Evolutionary conservation across 2,329 filamentous ascomycete genomes (phyloP), one percentile per base, ranked within the genome.

Genomic region (Fusarium pilosicola): DNA sequence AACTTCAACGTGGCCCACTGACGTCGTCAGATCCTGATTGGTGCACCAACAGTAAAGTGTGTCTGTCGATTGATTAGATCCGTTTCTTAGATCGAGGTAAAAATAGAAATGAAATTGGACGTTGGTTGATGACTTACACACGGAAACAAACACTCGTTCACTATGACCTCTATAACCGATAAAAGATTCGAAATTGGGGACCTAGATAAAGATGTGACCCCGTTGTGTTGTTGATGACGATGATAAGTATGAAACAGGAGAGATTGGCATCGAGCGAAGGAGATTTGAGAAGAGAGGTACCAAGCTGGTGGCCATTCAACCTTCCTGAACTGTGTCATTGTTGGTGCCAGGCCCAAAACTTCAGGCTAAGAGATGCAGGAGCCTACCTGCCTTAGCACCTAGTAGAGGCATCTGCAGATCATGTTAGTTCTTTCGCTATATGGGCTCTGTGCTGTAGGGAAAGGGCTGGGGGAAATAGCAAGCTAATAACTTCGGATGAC

Each of bases 21-120:
- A 65, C 41, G 38, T 44, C 13, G 30, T 39, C 28, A 41, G n/a
- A 65, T 28, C 30, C 46, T 70, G 65, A 70, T 70, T 70, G 67
- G 67, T 65, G 32, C 32, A 39, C 24, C 28, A 38, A n/a, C 12
- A 14, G 28, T 28, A 30, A 12, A 42, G 17, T 36, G 26, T 36
- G 30, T 56, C 17, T 34, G 32, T 34, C 20, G n/a, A 34, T 52
- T n/a, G 52, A 51, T 28, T 28, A 38, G 34, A 26, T 36, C n/a
- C 26, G 1, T 46, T 46, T 22, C 26, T 42, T 64, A 62, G 56
- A n/a, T 56, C 44, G 15, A 54, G 42, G 46, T 55, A 18, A 46
- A 48, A 26, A 65, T 36, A 57, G 28, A 12, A 28, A n/a, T 39
- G 28, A 12, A 28, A n/a, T 39, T 26, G 17, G 24, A 2, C 15